Base-by-base conservation (phyloP, 768 basidiomycete genomes). In the Rubroboletus satanas region DNA sequence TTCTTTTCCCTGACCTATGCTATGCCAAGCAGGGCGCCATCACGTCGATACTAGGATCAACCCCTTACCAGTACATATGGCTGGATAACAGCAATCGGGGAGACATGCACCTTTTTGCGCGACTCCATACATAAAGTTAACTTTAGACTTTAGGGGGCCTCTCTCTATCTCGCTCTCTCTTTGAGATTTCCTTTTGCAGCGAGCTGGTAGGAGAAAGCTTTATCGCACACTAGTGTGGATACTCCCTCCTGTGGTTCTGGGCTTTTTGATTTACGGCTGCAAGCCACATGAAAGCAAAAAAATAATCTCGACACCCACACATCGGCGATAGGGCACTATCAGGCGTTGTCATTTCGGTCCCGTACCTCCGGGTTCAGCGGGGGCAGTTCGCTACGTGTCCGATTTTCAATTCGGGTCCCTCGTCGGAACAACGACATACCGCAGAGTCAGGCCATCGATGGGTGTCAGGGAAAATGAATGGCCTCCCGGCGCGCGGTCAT, bases 111-210 rank as follows among this genome's bases (percentile, higher is more conserved):
- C 36, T 21, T 54, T 62, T 50, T 29, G 47, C 45, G 36, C 32
- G 42, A 4, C 17, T 26, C 26, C 23, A 41, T 11, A 32, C 45
- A 28, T 18, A 57, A 53, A 37, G 41, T 26, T 41, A 56, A 31
- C 36, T 39, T 39, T 39, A 33, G 33, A 26, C 33, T 14, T 37
- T 49, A 44, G 23, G 33, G 45, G 21, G 26, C 21, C 21, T 14
- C 15, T 5, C 18, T 56, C 42, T 9, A 5, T 42, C 21, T 12
- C 23, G 23, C 18, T 11, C 31, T 28, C 4, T 5, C 59, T 37
- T 61, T 61, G 31, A 52, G 4, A 10, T 51, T 62, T 28, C 60
- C 60, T 43, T 58, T 61, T 61, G 26, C 21, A 49, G 41, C 10
- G 14, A 32, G 2, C 31, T 15, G 45, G 29, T 36, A 29, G 28